Conservation (phyloP, 306 rosid species). For the Glycyrrhiza uralensis region DNA sequence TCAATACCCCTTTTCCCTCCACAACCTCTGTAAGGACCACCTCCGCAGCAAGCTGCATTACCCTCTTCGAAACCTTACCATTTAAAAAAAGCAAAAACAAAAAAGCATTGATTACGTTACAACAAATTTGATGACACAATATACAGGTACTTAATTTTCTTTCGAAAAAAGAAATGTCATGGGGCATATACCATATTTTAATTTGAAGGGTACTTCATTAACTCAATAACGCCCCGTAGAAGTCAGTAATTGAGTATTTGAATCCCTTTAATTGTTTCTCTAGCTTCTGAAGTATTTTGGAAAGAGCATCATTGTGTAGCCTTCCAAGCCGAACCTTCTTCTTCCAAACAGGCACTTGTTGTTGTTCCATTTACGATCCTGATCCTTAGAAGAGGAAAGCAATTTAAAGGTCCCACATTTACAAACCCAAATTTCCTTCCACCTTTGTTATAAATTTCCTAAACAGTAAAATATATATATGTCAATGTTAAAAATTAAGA, state of each 20-base stretch:
- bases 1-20: constrained; percentile 52
- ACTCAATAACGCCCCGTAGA: not conserved
- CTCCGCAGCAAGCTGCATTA: constrained; percentile 55
- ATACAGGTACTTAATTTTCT: not conserved
- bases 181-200: constrained; percentile 27
- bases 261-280: constrained; percentile 31
- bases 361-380: not conserved
- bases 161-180: too few species aligned
- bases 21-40: constrained; percentile 58
- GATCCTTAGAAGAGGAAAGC: constrained; percentile 36
- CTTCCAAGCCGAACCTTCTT: constrained; percentile 21
- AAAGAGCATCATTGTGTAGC: constrained; percentile 38
- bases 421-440: constrained; percentile 54
- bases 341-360: constrained; percentile 27
- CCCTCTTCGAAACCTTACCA: constrained; percentile 59
- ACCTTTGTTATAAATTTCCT: constrained; percentile 49
- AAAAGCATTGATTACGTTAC: not conserved
- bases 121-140: not conserved
- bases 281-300: constrained; percentile 19
- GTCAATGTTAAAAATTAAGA: not conserved
- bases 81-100: not conserved
- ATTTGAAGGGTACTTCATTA: constrained; percentile 36
- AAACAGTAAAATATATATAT: not conserved
- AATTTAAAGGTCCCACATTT: constrained; percentile 28
- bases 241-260: constrained; percentile 36